phyloP scores from a whole-genome alignment of 2,329 filamentous ascomycete genomes.

The Metarhizium brunneum region DNA sequence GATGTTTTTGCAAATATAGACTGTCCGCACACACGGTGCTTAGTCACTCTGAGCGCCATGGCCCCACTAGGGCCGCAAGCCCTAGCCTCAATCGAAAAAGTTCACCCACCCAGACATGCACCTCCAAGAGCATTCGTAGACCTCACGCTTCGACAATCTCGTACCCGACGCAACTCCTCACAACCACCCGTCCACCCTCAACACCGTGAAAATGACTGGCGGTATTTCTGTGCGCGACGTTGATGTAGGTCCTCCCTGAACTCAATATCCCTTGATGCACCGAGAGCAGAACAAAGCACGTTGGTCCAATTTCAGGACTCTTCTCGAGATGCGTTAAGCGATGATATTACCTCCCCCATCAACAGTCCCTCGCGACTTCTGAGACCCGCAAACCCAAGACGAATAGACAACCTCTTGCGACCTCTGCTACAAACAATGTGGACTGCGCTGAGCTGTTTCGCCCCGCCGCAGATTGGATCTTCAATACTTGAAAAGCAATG shows the following conservation, averaged over 20 bases:
- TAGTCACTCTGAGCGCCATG: slow-evolving; percentile 13
- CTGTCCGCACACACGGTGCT: background rate
- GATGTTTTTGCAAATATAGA: too few species aligned
- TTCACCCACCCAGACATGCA: slow-evolving; percentile 12
- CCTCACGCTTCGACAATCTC: slow-evolving; percentile 19
- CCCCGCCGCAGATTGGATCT: background rate
- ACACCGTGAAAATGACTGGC: slow-evolving; percentile 65
- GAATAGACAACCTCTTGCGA: background rate
- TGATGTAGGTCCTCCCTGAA: slow-evolving; percentile 54
- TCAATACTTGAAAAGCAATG: background rate
- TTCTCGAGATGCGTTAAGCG: background rate
- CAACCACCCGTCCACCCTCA: slow-evolving; percentile 18
- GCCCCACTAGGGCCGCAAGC: slow-evolving; percentile 22
- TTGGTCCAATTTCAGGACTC: background rate
- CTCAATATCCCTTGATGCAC: background rate
- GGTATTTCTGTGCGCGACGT: slow-evolving; percentile 79
- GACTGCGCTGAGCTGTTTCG: background rate
- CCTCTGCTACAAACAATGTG: background rate
- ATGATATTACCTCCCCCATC: background rate
- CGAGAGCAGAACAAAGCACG: background rate
- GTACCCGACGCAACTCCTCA: slow-evolving; percentile 20
- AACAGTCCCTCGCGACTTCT: slow-evolving; percentile 1
- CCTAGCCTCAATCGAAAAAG: slow-evolving; percentile 19
- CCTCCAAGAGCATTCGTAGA: slow-evolving; percentile 4
- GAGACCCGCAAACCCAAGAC: slow-evolving; percentile 2